These are phyloP conservation scores for Fusarium coffeatum DNA, from an alignment of 2,329 filamentous ascomycete genomes.

Conservation along the genomic window DNA sequence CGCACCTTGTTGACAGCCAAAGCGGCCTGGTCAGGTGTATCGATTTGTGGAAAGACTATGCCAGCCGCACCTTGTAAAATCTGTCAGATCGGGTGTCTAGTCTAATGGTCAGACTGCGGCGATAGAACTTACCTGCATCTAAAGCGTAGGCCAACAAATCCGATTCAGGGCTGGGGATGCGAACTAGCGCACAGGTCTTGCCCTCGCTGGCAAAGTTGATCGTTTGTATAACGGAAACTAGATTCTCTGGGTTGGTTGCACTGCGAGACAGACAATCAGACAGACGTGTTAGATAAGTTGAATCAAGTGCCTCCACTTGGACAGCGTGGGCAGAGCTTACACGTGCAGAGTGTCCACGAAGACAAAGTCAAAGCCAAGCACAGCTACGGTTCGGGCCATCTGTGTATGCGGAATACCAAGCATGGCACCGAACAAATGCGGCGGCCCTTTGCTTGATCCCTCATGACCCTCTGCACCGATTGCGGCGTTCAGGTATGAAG, in stretches of 20 bases:
- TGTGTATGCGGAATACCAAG: not conserved
- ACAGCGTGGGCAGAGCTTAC: not conserved
- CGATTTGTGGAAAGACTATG: constrained; percentile 1
- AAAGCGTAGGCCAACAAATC: constrained; percentile 5
- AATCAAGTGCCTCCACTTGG: not conserved
- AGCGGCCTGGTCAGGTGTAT: constrained; percentile 4
- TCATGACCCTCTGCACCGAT: not conserved
- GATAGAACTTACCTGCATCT: constrained; percentile 1
- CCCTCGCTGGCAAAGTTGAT: constrained; percentile 6
- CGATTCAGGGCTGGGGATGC: constrained; percentile 1
- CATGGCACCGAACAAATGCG: constrained; percentile 3
- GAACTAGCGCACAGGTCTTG: not conserved
- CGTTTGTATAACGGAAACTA: constrained; percentile 2
- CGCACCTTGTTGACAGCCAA: not conserved
- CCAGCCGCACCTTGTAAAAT: constrained; percentile 1
- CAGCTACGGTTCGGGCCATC: constrained; percentile 4
- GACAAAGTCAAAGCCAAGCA: constrained; percentile 2
- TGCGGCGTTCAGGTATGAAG: constrained; percentile 2
- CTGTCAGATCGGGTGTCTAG: not conserved
- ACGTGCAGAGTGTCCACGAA: constrained; percentile 9
- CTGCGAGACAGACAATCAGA: not conserved
- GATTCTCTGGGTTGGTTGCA: constrained; percentile 2
- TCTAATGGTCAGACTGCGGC: not conserved
- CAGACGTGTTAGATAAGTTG: not conserved
- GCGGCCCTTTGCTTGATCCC: not conserved